Evolutionary conservation across 805 yeast genomes (phyloP).

Genomic region (Yamadazyma takamatsuzukensis): DNA sequence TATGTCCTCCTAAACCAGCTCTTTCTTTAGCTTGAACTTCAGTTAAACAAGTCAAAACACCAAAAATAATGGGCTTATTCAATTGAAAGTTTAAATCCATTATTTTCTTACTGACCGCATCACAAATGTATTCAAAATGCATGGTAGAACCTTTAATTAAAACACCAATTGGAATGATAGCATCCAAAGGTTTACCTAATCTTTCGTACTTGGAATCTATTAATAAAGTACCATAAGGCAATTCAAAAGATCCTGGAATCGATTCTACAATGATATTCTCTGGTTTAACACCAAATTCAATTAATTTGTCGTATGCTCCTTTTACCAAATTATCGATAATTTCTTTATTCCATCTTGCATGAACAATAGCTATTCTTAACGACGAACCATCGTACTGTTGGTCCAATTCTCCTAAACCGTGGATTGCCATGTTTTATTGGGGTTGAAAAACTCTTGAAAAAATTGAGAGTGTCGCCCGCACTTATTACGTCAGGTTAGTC

Average conservation of each 20-base stretch:
- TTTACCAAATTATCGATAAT: conserved; percentile 76
- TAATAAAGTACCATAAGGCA: conserved; percentile 75
- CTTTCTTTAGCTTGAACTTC: conserved; percentile 92
- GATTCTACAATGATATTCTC: conserved; percentile 77
- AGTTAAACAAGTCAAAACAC: conserved; percentile 88
- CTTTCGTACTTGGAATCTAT: conserved; percentile 43
- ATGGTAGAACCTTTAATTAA: conserved; percentile 94
- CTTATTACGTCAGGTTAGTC: no score
- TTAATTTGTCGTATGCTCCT: conserved; percentile 66
- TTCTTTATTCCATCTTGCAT: conserved; percentile 90
- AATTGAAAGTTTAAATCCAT: conserved; percentile 76
- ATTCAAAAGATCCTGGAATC: conserved; percentile 94
- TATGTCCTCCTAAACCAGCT: conserved; percentile 89
- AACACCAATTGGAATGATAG: conserved; percentile 89
- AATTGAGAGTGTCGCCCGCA: conserved; percentile 3
- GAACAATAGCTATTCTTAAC: conserved; percentile 79
- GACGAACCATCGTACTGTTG: conserved; percentile 62
- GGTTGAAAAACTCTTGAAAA: conserved; percentile 3
- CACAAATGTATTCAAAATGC: conserved; percentile 98
- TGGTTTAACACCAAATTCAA: conserved; percentile 64
- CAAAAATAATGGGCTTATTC: conserved; percentile 82
- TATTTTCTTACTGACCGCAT: conserved; percentile 77
- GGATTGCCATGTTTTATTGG: conserved; percentile 55
- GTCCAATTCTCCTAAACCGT: conserved; percentile 76
- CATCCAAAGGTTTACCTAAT: conserved; percentile 59